Evolutionary conservation across 805 yeast species (phyloP), one percentile per base, ranked within the genome.

Genomic region (Wickerhamiella qilinensis): DNA sequence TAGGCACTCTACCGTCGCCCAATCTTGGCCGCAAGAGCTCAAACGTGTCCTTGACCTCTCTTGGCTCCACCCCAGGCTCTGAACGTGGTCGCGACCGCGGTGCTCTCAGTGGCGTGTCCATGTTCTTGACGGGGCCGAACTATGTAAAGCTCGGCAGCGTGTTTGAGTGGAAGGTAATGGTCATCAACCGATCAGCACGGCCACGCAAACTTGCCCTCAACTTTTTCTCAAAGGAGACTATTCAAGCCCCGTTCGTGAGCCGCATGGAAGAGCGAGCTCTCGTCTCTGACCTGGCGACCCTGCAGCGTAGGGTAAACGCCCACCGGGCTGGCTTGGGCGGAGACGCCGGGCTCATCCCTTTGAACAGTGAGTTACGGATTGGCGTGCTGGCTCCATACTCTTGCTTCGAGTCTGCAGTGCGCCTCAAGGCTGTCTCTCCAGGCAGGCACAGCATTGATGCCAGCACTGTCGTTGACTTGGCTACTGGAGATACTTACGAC

Each of bases 401-500:
- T 15, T 72, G 79, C 9, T 75, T 65, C 48, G 86, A 81, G 46
- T 67, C 82, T 2, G 74, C 70, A 37, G 57, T 81, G 20, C 63
- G 62, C 37, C 54, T 81, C 29, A 58, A 77, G 35, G 85, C 83
- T 0, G 57, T 79, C 12, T 68, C 73, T 31, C 64, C 65, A 45
- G 93, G 93, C 0, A 65, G 76, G 6, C 75, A 68, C 51, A 69
- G 71, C 33, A 56, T 82, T 17, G 73, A 69, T 39, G 84, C 81
- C 2, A 65, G 78, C n/a, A 69, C 69, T 41, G 62, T 82, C 12
- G 65, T 75, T 35, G 93, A 81, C 49, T 59, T 73, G 9, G 50
- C 54, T 28, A 66, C 74, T 16, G 83, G 86, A 3, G 86, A 79
- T 40, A 68, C 73, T 1, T 65, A 75, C 44, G 85, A 75, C 43